Percentiles rank a stretch among this genome's conserved stretches.
Evolutionary conservation across 495 filamentous ascomycete species (phyloP).

Genomic region (Talaromyces wortmannii): DNA sequence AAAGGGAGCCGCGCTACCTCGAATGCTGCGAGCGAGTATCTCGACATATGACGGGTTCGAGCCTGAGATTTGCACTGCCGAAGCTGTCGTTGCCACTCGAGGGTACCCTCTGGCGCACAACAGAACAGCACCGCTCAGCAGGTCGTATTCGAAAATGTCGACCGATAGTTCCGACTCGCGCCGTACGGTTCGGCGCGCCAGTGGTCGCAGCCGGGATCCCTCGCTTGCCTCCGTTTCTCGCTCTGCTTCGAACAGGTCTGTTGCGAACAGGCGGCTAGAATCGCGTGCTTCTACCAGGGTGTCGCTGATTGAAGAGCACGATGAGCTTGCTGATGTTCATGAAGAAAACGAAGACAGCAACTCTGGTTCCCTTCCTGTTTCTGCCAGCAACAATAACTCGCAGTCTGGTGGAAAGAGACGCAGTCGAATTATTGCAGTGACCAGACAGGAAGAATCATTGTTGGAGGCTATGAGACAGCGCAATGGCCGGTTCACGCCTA

Average conservation of each 20-base stretch:
- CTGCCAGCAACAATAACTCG: background rate
- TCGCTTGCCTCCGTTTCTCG: too few relatives aligned
- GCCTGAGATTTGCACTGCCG: conserved; percentile 34
- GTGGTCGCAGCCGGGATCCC: conserved; percentile 8
- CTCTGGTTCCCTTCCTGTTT: background rate
- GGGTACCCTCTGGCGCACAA: conserved; percentile 15
- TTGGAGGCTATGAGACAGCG: conserved; percentile 76
- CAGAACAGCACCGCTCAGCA: conserved; percentile 9
- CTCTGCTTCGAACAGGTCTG: conserved; percentile 19
- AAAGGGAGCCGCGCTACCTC: background rate
- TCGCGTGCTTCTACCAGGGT: background rate
- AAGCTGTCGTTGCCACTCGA: conserved; percentile 26
- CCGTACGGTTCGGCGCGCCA: conserved; percentile 10
- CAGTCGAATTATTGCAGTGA: conserved; percentile 77
- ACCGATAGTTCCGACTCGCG: conserved; percentile 22
- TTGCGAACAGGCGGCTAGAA: conserved; percentile 9
- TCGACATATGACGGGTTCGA: conserved; percentile 31
- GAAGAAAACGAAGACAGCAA: background rate
- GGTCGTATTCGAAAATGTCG: conserved; percentile 14
- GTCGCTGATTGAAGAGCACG: background rate
- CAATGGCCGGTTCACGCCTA: conserved; percentile 67
- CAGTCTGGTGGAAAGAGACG: conserved; percentile 15
- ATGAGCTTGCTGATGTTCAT: background rate
- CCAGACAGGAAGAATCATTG: conserved; percentile 75
- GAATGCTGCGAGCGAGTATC: conserved; percentile 23